Evolutionary conservation across 306 rosid genomes (phyloP).

Genomic region (Trifolium pratense): DNA sequence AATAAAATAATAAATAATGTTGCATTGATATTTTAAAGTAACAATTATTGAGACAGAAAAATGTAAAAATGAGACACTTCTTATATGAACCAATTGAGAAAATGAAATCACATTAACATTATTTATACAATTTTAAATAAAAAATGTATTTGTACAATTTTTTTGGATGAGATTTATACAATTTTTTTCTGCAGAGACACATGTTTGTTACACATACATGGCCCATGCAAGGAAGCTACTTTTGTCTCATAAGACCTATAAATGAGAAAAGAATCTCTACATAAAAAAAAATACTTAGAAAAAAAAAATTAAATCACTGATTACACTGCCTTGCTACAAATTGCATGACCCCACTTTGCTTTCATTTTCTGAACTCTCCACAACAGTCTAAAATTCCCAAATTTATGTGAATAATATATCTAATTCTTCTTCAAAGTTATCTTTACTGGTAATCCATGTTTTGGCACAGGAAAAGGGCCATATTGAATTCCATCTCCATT

Average conservation of each 20-base stretch:
- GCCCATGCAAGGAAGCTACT: neutral
- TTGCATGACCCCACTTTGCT: conserved; percentile 47
- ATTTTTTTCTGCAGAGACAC: no score
- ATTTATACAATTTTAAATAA: no score
- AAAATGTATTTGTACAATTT: no score
- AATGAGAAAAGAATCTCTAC: conserved; percentile 50
- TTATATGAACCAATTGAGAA: no score
- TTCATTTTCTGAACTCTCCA: conserved; percentile 44
- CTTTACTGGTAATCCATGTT: conserved; percentile 76
- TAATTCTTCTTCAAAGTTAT: conserved; percentile 51
- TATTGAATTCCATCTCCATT: conserved; percentile 75
- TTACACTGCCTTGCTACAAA: conserved; percentile 33
- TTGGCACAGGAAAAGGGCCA: conserved; percentile 92
- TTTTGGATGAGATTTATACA: no score
- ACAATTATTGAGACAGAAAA: no score
- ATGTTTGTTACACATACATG: no score
- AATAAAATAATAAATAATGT: no score
- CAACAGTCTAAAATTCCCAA: conserved; percentile 9
- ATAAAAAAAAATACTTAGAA: conserved; percentile 27
- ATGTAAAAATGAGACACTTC: no score
- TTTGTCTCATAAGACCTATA: conserved; percentile 20
- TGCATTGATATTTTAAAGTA: no score
- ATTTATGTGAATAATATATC: conserved; percentile 38
- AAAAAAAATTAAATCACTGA: neutral
- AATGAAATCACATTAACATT: no score